phyloP scores from a whole-genome alignment of 495 filamentous ascomycete species.

The Lasiosphaeris hirsuta region DNA sequence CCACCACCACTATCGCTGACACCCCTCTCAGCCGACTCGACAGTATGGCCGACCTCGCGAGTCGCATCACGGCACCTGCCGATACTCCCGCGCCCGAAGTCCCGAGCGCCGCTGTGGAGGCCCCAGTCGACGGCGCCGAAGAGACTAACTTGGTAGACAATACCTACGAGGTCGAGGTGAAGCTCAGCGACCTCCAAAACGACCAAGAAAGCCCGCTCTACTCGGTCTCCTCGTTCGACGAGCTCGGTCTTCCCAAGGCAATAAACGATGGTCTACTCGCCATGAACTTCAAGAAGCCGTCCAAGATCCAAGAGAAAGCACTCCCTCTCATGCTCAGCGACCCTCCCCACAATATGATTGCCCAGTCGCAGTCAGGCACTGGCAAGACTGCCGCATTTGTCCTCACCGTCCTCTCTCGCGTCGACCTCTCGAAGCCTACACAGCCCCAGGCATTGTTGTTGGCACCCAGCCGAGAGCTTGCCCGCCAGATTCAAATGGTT shows the following conservation, averaged over 20 bases:
- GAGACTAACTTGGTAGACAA: constrained; percentile 62
- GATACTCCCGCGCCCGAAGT: constrained; percentile 22
- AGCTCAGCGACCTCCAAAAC: constrained; percentile 81
- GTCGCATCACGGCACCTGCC: constrained; percentile 54
- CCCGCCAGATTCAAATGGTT: constrained; percentile 88
- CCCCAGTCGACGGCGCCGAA: constrained; percentile 39
- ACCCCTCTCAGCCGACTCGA: constrained; percentile 1
- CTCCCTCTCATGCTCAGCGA: constrained; percentile 80
- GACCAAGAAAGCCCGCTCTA: constrained; percentile 84
- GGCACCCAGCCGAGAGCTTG: constrained; percentile 90
- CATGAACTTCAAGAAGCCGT: constrained; percentile 91
- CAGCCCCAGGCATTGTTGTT: constrained; percentile 84
- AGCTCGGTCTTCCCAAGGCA: constrained; percentile 65
- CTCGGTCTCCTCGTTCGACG: constrained; percentile 79
- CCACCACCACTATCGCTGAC: neutral
- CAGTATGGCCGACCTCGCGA: constrained; percentile 55
- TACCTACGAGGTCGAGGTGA: constrained; percentile 79
- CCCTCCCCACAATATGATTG: constrained; percentile 88
- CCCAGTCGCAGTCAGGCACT: constrained; percentile 96
- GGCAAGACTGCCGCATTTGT: constrained; percentile 98
- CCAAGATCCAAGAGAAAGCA: constrained; percentile 93
- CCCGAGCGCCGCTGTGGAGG: constrained; percentile 47
- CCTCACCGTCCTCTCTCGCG: constrained; percentile 80
- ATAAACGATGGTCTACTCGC: constrained; percentile 59
- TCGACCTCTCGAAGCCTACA: constrained; percentile 64